A percentile compares a stretch with the other conserved stretches of the same genome.
Evolutionary conservation across 768 basidiomycete genomes (phyloP).

Genomic region (Mycena kentingensis): DNA sequence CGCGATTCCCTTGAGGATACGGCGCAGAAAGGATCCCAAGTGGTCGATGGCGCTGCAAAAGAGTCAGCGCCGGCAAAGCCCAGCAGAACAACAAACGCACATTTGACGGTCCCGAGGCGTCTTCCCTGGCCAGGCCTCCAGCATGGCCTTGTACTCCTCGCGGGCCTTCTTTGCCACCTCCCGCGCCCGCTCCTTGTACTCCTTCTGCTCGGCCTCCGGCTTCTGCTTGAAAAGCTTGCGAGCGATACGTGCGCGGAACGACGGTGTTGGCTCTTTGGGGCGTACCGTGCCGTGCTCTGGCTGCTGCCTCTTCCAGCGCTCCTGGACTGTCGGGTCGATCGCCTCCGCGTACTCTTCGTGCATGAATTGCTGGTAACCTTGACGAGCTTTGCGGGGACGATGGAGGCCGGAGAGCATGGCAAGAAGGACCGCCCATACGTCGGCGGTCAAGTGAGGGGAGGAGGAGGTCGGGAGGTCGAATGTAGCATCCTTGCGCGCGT

Average conservation of each 20-base stretch:
- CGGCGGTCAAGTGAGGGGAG: too few species aligned
- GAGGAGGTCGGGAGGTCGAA: too few species aligned
- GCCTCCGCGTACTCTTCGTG: background rate
- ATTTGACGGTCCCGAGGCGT: background rate
- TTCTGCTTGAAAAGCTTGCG: background rate
- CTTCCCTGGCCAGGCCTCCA: background rate
- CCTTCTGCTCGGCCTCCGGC: background rate
- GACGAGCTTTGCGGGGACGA: background rate
- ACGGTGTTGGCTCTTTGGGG: background rate
- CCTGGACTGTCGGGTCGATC: background rate
- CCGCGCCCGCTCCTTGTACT: background rate
- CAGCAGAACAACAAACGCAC: background rate
- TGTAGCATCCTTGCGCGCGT: too few species aligned
- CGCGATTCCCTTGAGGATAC: background rate
- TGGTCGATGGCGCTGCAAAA: constrained; percentile 3
- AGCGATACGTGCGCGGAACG: background rate
- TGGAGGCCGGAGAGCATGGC: background rate
- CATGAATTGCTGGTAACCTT: constrained; percentile 8
- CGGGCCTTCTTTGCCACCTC: background rate
- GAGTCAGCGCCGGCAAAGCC: background rate
- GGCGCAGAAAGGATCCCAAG: background rate
- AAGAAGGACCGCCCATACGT: background rate
- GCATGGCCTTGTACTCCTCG: background rate
- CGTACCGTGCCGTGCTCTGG: background rate
- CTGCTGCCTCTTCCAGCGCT: background rate